phyloP scores from a whole-genome alignment of 2,329 filamentous ascomycete species.

The Penicillium sp. region DNA sequence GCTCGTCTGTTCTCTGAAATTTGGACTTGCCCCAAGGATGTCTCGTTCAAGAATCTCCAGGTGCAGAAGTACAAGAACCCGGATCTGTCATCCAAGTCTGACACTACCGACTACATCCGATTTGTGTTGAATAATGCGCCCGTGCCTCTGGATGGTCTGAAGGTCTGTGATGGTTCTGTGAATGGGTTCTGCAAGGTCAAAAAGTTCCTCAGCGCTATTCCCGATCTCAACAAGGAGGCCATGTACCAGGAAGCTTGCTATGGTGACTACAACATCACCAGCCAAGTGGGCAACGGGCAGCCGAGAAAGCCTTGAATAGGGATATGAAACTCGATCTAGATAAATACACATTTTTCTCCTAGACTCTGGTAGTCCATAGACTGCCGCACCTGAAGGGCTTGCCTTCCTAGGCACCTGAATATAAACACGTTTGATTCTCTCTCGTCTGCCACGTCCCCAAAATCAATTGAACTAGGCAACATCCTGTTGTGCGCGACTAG shows the following conservation, averaged over 20 bases:
- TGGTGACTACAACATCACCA: conserved; percentile 22
- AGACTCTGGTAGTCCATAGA: neutral
- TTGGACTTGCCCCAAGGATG: conserved; percentile 46
- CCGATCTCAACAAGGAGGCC: conserved; percentile 22
- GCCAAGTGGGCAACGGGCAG: conserved; percentile 24
- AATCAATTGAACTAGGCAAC: neutral
- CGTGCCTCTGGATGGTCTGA: conserved; percentile 25
- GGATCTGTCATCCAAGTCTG: conserved; percentile 10
- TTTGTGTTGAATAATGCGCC: conserved; percentile 32
- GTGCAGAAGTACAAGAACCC: conserved; percentile 36
- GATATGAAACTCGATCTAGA: neutral
- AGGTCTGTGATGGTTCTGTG: conserved; percentile 18
- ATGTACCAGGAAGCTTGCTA: conserved; percentile 32
- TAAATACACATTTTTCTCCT: neutral
- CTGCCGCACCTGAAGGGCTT: neutral
- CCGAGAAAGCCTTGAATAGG: conserved; percentile 1
- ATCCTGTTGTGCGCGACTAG: neutral
- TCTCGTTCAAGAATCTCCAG: conserved; percentile 34
- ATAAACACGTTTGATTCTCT: neutral
- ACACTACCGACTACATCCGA: conserved; percentile 26
- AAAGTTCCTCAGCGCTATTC: conserved; percentile 23
- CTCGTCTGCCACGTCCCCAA: neutral
- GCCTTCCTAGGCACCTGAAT: neutral
- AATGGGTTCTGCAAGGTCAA: conserved; percentile 30
- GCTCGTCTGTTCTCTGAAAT: conserved; percentile 55